Percentiles rank a stretch among this genome's conserved stretches.
phyloP scores from a whole-genome alignment of 2,329 filamentous ascomycete species.

The Colletotrichum falcatum region DNA sequence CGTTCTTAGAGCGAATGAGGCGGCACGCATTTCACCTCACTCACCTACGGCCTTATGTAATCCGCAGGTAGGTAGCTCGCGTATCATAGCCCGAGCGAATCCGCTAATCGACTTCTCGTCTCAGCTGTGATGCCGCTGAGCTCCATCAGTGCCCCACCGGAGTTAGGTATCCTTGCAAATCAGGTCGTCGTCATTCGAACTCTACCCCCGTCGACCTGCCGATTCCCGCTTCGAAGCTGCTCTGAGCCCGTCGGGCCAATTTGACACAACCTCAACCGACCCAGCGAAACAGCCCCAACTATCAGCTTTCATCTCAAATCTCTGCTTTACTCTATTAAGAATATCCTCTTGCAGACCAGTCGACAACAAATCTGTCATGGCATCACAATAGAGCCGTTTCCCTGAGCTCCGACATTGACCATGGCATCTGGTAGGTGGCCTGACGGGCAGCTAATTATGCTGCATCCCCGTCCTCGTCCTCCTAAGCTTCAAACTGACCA shows the following conservation, averaged over 20 bases:
- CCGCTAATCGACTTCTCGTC: slow-evolving; percentile 21
- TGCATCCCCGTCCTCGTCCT: not conserved
- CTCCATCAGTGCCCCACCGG: slow-evolving; percentile 25
- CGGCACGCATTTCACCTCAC: not conserved
- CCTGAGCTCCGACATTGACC: slow-evolving; percentile 20
- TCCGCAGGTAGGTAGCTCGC: not conserved
- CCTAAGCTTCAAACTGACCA: slow-evolving; percentile 33
- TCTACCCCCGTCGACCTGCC: slow-evolving; percentile 35
- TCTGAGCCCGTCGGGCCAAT: slow-evolving; percentile 17
- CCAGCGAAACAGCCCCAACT: not conserved
- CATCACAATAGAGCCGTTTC: slow-evolving; percentile 23
- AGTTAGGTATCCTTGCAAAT: slow-evolving; percentile 34
- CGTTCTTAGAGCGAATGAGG: not conserved
- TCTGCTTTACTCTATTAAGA: not conserved
- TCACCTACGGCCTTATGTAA: not conserved
- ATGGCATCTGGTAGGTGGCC: slow-evolving; percentile 43
- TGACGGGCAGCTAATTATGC: slow-evolving; percentile 17
- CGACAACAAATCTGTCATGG: slow-evolving; percentile 28
- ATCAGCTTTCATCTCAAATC: slow-evolving; percentile 5
- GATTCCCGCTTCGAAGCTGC: slow-evolving; percentile 36
- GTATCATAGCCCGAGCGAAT: slow-evolving; percentile 22
- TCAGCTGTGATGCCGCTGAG: slow-evolving; percentile 24
- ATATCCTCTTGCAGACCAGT: not conserved
- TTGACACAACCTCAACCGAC: not conserved
- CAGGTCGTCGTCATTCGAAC: slow-evolving; percentile 41